phyloP scores from a whole-genome alignment of 768 basidiomycete genomes.

The Pleurotus djamor region DNA sequence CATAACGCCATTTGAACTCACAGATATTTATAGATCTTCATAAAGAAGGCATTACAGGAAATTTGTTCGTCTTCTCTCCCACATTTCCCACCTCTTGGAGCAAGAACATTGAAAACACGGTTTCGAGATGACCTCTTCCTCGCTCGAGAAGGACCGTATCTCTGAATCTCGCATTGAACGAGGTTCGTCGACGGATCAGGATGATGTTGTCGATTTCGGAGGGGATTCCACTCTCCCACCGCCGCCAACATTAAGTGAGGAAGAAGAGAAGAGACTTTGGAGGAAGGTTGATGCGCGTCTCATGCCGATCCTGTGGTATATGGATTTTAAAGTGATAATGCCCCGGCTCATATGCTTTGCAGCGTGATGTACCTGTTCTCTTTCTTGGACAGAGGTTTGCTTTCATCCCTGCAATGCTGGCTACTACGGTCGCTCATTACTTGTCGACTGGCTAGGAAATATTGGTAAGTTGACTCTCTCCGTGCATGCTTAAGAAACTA shows the following conservation, averaged over 20 bases:
- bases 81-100: background rate
- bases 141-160: background rate
- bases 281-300: conserved; percentile 56
- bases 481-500: background rate
- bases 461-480: conserved; percentile 37
- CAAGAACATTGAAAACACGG: too few relatives aligned
- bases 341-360: too few relatives aligned
- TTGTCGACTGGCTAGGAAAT: conserved; percentile 38
- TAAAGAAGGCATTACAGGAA: background rate
- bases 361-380: conserved; percentile 60
- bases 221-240: conserved; percentile 44
- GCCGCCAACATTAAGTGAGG: conserved; percentile 40
- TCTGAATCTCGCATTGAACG: background rate
- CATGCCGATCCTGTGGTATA: conserved; percentile 46
- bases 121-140: background rate
- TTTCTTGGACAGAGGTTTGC: conserved; percentile 61
- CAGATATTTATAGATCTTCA: background rate
- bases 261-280: conserved; percentile 53
- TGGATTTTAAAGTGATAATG: background rate
- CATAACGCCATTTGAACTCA: background rate
- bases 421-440: background rate
- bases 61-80: background rate
- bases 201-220: conserved; percentile 33
- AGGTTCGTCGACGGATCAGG: conserved; percentile 16
- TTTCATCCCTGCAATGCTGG: background rate